Percentiles rank a stretch among this genome's conserved stretches.
Conservation (phyloP, 768 basidiomycete genomes). For the Panaeolus papilionaceus region DNA sequence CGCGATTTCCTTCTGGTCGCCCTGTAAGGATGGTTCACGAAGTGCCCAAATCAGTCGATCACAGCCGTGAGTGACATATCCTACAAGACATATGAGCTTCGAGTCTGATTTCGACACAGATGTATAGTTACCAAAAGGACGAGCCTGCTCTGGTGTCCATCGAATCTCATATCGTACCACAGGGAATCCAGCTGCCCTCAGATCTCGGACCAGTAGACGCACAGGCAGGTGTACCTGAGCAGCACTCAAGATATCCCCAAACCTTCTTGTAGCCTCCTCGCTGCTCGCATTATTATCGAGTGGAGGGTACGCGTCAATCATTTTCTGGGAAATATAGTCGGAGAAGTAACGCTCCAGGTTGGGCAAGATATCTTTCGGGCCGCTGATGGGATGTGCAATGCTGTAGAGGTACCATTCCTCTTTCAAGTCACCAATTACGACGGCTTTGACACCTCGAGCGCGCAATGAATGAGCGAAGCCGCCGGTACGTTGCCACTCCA, state of each 20-base stretch:
- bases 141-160: slow-evolving; percentile 69
- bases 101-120: not conserved
- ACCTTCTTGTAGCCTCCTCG: slow-evolving; percentile 51
- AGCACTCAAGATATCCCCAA: slow-evolving; percentile 65
- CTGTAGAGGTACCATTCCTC: slow-evolving; percentile 85
- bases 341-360: slow-evolving; percentile 72
- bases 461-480: slow-evolving; percentile 58
- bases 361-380: slow-evolving; percentile 54
- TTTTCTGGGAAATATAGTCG: slow-evolving; percentile 45
- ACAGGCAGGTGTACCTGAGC: slow-evolving; percentile 75
- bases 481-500: slow-evolving; percentile 73
- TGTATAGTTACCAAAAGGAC: slow-evolving; percentile 53
- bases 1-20: slow-evolving; percentile 53
- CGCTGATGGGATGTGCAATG: slow-evolving; percentile 64
- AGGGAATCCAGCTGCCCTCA: slow-evolving; percentile 61
- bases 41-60: slow-evolving; percentile 72
- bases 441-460: slow-evolving; percentile 62
- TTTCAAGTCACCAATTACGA: slow-evolving; percentile 70
- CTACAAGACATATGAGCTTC: slow-evolving; percentile 35
- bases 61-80: slow-evolving; percentile 73
- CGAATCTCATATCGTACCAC: slow-evolving; percentile 71
- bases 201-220: slow-evolving; percentile 65
- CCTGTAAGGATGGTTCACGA: slow-evolving; percentile 52
- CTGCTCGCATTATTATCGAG: slow-evolving; percentile 45
- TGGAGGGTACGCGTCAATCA: slow-evolving; percentile 51